These are phyloP conservation scores for Angophora floribunda DNA, from an alignment of 345 rosid genomes.

Conservation along the genomic window DNA sequence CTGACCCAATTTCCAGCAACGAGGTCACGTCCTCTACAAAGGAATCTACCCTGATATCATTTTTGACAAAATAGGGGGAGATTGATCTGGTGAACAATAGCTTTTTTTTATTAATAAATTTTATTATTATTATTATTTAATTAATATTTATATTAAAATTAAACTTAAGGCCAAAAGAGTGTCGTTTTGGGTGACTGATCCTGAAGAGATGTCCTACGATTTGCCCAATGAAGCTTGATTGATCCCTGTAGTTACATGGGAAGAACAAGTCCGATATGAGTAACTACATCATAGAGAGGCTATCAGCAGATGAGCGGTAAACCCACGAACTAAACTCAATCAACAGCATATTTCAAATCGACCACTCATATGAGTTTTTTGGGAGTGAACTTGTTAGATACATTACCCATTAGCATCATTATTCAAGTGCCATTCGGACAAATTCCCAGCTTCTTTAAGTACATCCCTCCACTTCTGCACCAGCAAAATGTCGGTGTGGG, in stretches of 20 bases:
- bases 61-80: not conserved
- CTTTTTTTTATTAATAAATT: too few species aligned
- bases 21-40: not conserved
- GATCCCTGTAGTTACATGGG: not conserved
- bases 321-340: not conserved
- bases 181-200: too few species aligned
- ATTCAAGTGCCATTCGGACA: not conserved
- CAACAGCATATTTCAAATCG: not conserved
- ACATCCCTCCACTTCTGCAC: not conserved
- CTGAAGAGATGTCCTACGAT: not conserved
- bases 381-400: not conserved
- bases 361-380: too few species aligned
- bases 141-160: too few species aligned
- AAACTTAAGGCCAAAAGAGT: too few species aligned
- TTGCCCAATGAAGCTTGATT: not conserved
- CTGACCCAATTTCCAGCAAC: not conserved
- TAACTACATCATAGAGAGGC: too few species aligned
- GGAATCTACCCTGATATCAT: not conserved
- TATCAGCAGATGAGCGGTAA: too few species aligned
- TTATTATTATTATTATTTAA: too few species aligned
- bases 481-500: not conserved
- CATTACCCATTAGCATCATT: not conserved
- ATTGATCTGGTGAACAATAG: too few species aligned
- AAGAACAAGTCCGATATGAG: too few species aligned
- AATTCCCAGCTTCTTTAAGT: not conserved